A percentile compares a stretch with the other conserved stretches of the same genome.
These are phyloP conservation scores for Biscogniauxia mediterranea DNA, from an alignment of 2,329 filamentous ascomycete species.

Conservation along the genomic window DNA sequence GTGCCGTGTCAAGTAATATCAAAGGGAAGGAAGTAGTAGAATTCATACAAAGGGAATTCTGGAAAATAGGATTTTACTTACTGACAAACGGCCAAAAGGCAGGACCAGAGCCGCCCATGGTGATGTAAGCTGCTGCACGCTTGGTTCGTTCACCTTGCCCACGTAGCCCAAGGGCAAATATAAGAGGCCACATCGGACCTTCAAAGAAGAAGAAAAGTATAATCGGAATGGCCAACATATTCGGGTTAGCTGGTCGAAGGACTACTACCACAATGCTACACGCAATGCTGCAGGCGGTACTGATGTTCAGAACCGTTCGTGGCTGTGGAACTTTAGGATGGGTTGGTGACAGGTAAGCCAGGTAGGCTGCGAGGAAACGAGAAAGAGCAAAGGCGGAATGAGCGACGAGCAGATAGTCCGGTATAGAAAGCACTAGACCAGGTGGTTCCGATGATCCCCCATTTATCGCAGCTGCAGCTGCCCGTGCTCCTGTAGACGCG, in stretches of 20 bases:
- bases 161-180: slow-evolving; percentile 76
- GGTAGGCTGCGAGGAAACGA: slow-evolving; percentile 63
- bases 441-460: slow-evolving; percentile 38
- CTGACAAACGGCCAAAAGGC: slow-evolving; percentile 70
- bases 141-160: slow-evolving; percentile 81
- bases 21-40: not conserved
- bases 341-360: slow-evolving; percentile 58
- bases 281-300: slow-evolving; percentile 60
- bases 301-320: slow-evolving; percentile 65
- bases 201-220: slow-evolving; percentile 77
- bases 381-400: slow-evolving; percentile 73
- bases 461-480: slow-evolving; percentile 37
- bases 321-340: slow-evolving; percentile 58
- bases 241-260: slow-evolving; percentile 43
- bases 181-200: slow-evolving; percentile 77
- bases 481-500: slow-evolving; percentile 20
- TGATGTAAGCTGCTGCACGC: slow-evolving; percentile 72
- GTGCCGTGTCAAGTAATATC: not conserved
- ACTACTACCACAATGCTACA: slow-evolving; percentile 48
- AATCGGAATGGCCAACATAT: slow-evolving; percentile 58
- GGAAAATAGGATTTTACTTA: slow-evolving; percentile 7
- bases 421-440: slow-evolving; percentile 51
- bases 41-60: not conserved
- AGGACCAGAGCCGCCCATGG: slow-evolving; percentile 72
- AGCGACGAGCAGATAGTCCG: slow-evolving; percentile 69